These are phyloP conservation scores for Amylostereum chailletii DNA, from an alignment of 1,284 basidiomycete species.

Conservation along the genomic window DNA sequence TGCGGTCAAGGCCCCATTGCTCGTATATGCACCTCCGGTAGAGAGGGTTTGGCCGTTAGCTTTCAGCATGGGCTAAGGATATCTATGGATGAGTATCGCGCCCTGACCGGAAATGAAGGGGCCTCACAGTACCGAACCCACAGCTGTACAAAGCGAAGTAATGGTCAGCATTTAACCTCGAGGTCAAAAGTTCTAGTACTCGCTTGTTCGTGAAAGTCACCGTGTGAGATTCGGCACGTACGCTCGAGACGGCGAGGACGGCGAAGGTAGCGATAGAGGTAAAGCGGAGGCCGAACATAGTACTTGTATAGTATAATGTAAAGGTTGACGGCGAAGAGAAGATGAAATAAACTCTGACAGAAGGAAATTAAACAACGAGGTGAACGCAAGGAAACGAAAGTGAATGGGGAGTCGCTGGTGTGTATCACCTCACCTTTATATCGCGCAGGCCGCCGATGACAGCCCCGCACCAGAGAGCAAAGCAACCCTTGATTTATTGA, in stretches of 20 bases:
- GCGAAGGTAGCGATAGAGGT: conserved; percentile 1
- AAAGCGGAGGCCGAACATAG: background rate
- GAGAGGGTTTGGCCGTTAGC: conserved; percentile 18
- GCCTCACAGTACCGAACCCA: background rate
- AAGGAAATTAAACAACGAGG: too few relatives aligned
- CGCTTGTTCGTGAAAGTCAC: conserved; percentile 20
- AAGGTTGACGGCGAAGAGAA: too few relatives aligned
- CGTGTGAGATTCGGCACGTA: conserved; percentile 18
- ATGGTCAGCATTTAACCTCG: too few relatives aligned
- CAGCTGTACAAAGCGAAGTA: background rate
- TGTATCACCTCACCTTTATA: too few relatives aligned
- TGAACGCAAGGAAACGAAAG: too few relatives aligned
- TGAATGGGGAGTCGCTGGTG: too few relatives aligned
- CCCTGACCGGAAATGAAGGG: background rate
- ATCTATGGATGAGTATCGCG: background rate
- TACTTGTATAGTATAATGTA: background rate
- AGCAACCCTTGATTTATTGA: too few relatives aligned
- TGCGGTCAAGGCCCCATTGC: conserved; percentile 23
- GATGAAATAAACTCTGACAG: too few relatives aligned
- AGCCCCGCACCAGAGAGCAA: too few relatives aligned
- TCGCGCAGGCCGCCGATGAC: too few relatives aligned
- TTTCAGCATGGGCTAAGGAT: conserved; percentile 16
- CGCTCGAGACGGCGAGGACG: conserved; percentile 1
- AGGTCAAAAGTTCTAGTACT: too few relatives aligned
- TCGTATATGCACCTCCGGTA: conserved; percentile 21